Conservation (phyloP, 2,329 filamentous ascomycete genomes). For the Juglanconis oblonga region DNA sequence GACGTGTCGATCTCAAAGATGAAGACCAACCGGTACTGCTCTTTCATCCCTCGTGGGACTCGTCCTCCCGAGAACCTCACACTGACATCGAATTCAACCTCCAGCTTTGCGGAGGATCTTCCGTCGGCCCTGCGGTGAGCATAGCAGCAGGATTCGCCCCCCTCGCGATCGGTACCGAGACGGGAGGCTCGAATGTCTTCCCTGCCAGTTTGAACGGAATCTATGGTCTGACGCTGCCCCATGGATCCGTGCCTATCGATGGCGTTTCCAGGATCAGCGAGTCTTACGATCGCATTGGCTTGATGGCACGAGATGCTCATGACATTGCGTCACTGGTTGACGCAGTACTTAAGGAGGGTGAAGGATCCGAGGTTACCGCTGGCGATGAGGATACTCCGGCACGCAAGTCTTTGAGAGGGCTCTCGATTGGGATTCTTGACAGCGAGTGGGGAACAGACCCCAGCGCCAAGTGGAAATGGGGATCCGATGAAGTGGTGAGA, state of each 20-base stretch:
- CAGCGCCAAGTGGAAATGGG: conserved; percentile 20
- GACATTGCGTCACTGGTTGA: conserved; percentile 21
- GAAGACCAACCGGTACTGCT: conserved; percentile 24
- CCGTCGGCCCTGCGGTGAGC: conserved; percentile 33
- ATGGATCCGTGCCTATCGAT: conserved; percentile 15
- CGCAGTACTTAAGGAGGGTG: background rate
- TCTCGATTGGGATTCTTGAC: conserved; percentile 20
- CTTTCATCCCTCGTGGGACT: background rate
- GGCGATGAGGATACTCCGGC: no score
- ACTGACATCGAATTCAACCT: background rate
- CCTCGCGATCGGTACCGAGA: conserved; percentile 35
- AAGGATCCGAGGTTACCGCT: no score
- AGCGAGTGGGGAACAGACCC: conserved; percentile 19
- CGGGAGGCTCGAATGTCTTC: conserved; percentile 34
- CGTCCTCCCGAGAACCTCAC: no score
- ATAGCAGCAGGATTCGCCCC: conserved; percentile 38
- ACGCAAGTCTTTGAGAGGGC: conserved; percentile 7
- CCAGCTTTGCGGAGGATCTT: conserved; percentile 25
- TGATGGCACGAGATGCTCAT: conserved; percentile 22
- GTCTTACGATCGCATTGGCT: conserved; percentile 22
- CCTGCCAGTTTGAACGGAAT: conserved; percentile 36
- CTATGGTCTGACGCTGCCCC: conserved; percentile 33
- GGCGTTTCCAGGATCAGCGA: conserved; percentile 19
- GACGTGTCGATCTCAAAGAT: conserved; percentile 8
- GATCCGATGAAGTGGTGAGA: conserved; percentile 19